Evolutionary conservation across 345 rosid genomes (phyloP), one percentile per base, ranked within the genome.

Genomic region (Boechera divaricarpa): DNA sequence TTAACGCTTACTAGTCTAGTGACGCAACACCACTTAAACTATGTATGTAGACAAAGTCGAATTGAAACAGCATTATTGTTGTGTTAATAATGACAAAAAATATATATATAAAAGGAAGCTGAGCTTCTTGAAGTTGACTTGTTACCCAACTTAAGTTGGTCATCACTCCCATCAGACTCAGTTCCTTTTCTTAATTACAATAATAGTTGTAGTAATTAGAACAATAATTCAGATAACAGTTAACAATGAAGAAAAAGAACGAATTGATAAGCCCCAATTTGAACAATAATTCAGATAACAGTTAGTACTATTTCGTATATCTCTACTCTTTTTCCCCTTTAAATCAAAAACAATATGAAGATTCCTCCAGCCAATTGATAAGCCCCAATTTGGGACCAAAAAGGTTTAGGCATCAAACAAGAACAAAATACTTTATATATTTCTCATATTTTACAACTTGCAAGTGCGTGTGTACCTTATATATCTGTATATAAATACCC

Each of bases 381-480:
- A 24, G 48, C 39, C 16, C 64, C 58, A 45, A 55, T 70, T 21
- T 41, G 69, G 45, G 58, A 67, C 82, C 58, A 67, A 60, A 67
- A 10, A 5, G 69, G 69, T 47, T 33, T 0, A 78, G 65, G 78
- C 74, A 73, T 60, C 74, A 73, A 64, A 72, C 70, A 68, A 60
- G 70, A 73, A 73, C 54, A 28, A 16, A 32, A 66, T 67, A 48
- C 61, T 31, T 11, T 35, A 51, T 59, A 72, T 10, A 66, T 67
- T 42, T 78, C 63, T 38, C 69, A 78, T 66, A 51, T 78, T 78
- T 9, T 67, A 78, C 77, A 78, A 73, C 74, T 78, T 73, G 74
- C 69, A 52, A 33, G 45, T 52, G 57, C 48, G 24, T 70, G 29
- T 72, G 4, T 77, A 57, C 63, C 31, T 65, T 16, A 18, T 51